phyloP scores from a whole-genome alignment of 176 grass and related monocot species.

The barley (Hordeum vulgare) region DNA sequence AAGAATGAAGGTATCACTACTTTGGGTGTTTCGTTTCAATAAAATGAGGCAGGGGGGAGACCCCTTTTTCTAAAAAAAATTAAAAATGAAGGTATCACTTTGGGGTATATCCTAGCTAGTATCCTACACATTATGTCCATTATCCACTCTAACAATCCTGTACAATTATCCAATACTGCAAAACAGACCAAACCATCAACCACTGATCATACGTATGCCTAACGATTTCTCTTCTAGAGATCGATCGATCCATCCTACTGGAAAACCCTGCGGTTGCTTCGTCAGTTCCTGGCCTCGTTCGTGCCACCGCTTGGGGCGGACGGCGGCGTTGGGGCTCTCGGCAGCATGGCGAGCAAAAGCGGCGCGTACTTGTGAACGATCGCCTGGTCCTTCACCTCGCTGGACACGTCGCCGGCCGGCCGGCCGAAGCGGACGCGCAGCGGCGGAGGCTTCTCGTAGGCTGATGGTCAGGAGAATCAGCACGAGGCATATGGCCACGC shows the following conservation, averaged over 20 bases:
- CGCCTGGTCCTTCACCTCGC: background rate
- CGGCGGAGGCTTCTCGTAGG: background rate
- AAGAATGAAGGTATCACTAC: background rate
- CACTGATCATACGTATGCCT: too few species aligned
- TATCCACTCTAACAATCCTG: too few species aligned
- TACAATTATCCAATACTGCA: too few species aligned
- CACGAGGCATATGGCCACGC: background rate
- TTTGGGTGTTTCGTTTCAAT: too few species aligned
- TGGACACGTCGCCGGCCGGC: background rate
- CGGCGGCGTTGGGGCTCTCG: conserved; percentile 21
- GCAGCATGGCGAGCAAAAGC: conserved; percentile 48
- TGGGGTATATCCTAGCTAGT: too few species aligned
- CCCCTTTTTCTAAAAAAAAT: too few species aligned
- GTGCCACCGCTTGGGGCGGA: conserved; percentile 46
- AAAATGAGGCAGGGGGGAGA: too few species aligned
- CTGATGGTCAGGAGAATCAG: conserved; percentile 9
- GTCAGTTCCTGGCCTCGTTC: conserved; percentile 18
- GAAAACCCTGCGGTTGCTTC: background rate
- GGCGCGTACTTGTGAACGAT: conserved; percentile 21
- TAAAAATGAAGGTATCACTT: too few species aligned
- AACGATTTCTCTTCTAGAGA: too few species aligned
- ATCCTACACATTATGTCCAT: too few species aligned
- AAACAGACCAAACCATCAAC: too few species aligned
- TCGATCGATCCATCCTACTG: too few species aligned
- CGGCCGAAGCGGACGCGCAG: conserved; percentile 20